Percentiles rank a stretch among this genome's conserved stretches.
phyloP scores from a whole-genome alignment of 768 basidiomycete species.

The Chlorophyllum brunneum region DNA sequence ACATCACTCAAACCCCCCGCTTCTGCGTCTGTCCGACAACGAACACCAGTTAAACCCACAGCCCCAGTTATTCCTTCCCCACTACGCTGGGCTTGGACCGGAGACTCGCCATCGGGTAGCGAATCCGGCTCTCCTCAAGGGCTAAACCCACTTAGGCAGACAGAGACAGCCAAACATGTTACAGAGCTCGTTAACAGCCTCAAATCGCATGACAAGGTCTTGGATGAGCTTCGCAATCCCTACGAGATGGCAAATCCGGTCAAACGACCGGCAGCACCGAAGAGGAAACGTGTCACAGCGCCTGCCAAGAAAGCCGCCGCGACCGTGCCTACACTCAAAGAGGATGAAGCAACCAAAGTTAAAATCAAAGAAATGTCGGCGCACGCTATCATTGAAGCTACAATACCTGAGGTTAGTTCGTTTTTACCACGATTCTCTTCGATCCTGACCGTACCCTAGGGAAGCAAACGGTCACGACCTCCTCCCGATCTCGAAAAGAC shows the following conservation, averaged over 20 bases:
- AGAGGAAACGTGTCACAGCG: conserved; percentile 39
- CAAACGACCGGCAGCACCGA: conserved; percentile 39
- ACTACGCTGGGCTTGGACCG: conserved; percentile 70
- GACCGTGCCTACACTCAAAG: conserved; percentile 25
- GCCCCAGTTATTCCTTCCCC: conserved; percentile 70
- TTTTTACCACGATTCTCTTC: not conserved
- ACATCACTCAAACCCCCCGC: conserved; percentile 19
- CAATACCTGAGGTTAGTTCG: conserved; percentile 60
- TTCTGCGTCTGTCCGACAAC: conserved; percentile 33
- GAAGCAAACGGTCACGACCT: conserved; percentile 74
- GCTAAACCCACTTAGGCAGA: conserved; percentile 35
- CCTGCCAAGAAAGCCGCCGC: conserved; percentile 29
- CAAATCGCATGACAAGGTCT: conserved; percentile 46
- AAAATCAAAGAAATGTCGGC: conserved; percentile 38
- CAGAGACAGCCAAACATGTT: conserved; percentile 67
- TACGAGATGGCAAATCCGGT: conserved; percentile 74
- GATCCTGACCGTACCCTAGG: conserved; percentile 35
- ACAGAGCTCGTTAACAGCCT: conserved; percentile 68
- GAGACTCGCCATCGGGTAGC: conserved; percentile 23
- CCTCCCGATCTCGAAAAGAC: conserved; percentile 50
- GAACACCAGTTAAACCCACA: conserved; percentile 49
- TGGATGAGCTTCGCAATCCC: conserved; percentile 64
- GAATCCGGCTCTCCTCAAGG: conserved; percentile 8
- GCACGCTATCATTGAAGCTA: conserved; percentile 74
- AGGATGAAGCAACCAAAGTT: conserved; percentile 23